Evolutionary conservation across 306 rosid species (phyloP).

Genomic region (Leucaena leucocephala): DNA sequence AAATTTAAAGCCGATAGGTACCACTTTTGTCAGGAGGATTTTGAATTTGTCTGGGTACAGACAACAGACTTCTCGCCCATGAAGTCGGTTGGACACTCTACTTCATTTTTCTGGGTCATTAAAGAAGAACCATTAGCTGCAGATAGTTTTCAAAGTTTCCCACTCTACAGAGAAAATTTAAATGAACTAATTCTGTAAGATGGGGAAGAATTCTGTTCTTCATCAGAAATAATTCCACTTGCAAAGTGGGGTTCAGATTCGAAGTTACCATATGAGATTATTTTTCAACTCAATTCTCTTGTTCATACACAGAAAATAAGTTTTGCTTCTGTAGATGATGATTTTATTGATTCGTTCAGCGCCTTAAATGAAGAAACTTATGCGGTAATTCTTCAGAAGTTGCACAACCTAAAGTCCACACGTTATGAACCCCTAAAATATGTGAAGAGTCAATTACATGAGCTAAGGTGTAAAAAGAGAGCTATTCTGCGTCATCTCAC

Average conservation of each 20-base stretch:
- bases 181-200: conserved; percentile 58
- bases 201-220: conserved; percentile 50
- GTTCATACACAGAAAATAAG: conserved; percentile 85
- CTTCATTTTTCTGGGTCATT: conserved; percentile 73
- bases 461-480: conserved; percentile 43
- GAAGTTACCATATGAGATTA: conserved; percentile 62
- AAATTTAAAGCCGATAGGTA: conserved; percentile 64
- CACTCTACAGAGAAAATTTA: conserved; percentile 55
- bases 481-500: conserved; percentile 36
- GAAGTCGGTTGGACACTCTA: conserved; percentile 75
- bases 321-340: conserved; percentile 60
- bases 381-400: conserved; percentile 60
- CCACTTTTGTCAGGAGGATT: conserved; percentile 75
- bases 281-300: conserved; percentile 83
- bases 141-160: conserved; percentile 58
- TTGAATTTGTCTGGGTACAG: conserved; percentile 79
- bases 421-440: conserved; percentile 70
- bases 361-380: conserved; percentile 56
- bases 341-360: conserved; percentile 61
- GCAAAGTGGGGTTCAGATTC: conserved; percentile 46
- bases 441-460: conserved; percentile 57
- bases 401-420: conserved; percentile 68
- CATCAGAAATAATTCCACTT: conserved; percentile 68
- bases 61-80: conserved; percentile 66
- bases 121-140: conserved; percentile 52